A percentile compares a stretch with the other conserved stretches of the same genome.
Evolutionary conservation across 2,329 filamentous ascomycete genomes (phyloP).

Genomic region (Beauveria varroae): DNA sequence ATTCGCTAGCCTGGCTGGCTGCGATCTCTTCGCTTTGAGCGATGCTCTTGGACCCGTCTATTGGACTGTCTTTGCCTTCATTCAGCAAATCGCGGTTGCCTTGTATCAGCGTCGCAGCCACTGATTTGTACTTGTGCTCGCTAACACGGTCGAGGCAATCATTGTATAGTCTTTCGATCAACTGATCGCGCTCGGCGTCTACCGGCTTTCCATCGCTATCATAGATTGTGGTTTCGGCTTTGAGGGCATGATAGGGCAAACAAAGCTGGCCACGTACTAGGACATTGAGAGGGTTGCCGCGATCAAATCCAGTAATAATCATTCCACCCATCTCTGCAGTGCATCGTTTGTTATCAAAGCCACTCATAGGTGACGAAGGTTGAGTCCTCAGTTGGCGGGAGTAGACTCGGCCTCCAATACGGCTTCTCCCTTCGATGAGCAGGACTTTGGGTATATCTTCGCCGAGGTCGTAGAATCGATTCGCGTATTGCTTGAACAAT

Average conservation of each 20-base stretch:
- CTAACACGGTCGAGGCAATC: conserved; percentile 89
- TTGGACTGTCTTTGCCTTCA: conserved; percentile 68
- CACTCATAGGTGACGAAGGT: conserved; percentile 41
- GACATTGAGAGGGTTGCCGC: conserved; percentile 87
- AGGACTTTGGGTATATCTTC: conserved; percentile 68
- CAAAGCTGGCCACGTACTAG: conserved; percentile 86
- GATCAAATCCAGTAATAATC: conserved; percentile 95
- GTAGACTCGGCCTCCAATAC: conserved; percentile 88
- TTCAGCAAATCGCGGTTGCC: conserved; percentile 79
- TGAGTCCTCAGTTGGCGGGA: conserved; percentile 63
- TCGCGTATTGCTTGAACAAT: conserved; percentile 73
- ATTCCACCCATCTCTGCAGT: conserved; percentile 97
- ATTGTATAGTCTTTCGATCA: conserved; percentile 89
- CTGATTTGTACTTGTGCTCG: conserved; percentile 75
- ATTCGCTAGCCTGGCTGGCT: conserved; percentile 50
- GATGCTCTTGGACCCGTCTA: conserved; percentile 64
- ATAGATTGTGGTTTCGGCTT: conserved; percentile 78
- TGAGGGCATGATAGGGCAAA: conserved; percentile 75
- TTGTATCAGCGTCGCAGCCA: conserved; percentile 63
- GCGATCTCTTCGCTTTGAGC: conserved; percentile 62
- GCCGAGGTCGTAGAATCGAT: conserved; percentile 55
- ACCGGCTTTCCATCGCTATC: conserved; percentile 75
- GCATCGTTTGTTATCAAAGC: conserved; percentile 52
- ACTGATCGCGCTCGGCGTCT: conserved; percentile 66
- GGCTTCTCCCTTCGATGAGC: conserved; percentile 76